These are phyloP conservation scores for Protomyces pachydermus DNA, from an alignment of 1,139 yeast genomes.

Conservation along the genomic window DNA sequence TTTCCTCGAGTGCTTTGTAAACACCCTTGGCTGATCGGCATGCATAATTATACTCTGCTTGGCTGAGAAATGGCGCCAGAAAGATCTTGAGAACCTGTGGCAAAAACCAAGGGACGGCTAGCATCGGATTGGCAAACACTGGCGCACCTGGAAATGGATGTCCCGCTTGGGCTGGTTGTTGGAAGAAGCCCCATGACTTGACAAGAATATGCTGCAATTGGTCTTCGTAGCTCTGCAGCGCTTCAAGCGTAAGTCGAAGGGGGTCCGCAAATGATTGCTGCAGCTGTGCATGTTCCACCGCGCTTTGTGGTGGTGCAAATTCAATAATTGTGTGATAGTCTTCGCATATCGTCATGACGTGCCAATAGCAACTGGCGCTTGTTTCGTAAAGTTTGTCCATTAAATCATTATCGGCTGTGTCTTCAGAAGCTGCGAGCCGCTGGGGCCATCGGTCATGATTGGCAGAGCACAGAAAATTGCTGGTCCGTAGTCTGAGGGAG, in stretches of 20 bases:
- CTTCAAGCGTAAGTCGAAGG: constrained; percentile 5
- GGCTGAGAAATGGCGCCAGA: constrained; percentile 17
- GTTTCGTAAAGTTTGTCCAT: constrained; percentile 11
- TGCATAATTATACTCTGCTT: constrained; percentile 7
- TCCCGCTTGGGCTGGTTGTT: constrained; percentile 13
- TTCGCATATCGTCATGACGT: constrained; percentile 16
- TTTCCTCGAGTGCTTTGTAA: constrained; percentile 14
- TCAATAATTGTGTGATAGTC: constrained; percentile 15
- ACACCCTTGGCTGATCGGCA: constrained; percentile 12
- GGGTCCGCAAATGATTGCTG: neutral
- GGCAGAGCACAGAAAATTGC: constrained; percentile 11
- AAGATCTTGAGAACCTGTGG: constrained; percentile 20
- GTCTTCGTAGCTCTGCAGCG: neutral
- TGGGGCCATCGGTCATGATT: constrained; percentile 13
- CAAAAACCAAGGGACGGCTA: constrained; percentile 10
- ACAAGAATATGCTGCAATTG: constrained; percentile 4
- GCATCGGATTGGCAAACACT: constrained; percentile 13
- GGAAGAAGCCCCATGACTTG: neutral
- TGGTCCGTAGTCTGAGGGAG: constrained; percentile 14
- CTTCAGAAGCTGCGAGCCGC: neutral
- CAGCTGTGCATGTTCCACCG: neutral
- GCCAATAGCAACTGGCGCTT: constrained; percentile 19
- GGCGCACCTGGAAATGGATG: constrained; percentile 11
- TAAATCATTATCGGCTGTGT: constrained; percentile 4
- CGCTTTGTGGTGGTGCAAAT: neutral